phyloP scores from a whole-genome alignment of 306 rosid species.

The Vigna radiata region DNA sequence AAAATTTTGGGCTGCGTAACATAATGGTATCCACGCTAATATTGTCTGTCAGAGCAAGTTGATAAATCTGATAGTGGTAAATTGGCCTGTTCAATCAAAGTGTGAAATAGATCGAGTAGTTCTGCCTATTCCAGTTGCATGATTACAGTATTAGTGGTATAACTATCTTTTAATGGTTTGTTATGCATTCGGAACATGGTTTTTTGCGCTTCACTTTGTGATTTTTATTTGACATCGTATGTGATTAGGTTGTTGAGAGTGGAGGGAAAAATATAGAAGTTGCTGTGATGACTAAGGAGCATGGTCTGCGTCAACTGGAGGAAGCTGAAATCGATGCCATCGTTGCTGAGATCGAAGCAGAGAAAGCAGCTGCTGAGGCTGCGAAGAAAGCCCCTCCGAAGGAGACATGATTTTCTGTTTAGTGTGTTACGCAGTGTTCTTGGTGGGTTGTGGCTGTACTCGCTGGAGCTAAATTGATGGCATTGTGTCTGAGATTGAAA shows the following conservation, averaged over 20 bases:
- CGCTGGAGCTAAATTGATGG: constrained; percentile 32
- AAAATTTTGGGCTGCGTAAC: neutral
- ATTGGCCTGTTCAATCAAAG: constrained; percentile 7
- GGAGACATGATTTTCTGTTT: constrained; percentile 64
- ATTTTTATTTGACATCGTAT: constrained; percentile 28
- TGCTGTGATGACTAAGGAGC: constrained; percentile 92
- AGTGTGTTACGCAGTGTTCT: constrained; percentile 23
- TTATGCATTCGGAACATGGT: constrained; percentile 32
- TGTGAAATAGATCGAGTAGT: constrained; percentile 5
- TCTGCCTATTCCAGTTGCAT: constrained; percentile 21
- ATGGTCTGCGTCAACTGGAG: constrained; percentile 87
- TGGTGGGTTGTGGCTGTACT: constrained; percentile 23
- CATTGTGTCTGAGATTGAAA: constrained; percentile 56
- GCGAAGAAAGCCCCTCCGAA: constrained; percentile 91
- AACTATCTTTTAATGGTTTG: neutral
- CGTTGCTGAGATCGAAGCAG: constrained; percentile 93
- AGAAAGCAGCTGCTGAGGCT: constrained; percentile 98
- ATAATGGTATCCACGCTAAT: neutral
- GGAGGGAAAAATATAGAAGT: constrained; percentile 99
- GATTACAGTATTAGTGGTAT: neutral
- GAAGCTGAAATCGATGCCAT: constrained; percentile 95
- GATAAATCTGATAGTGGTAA: constrained; percentile 18
- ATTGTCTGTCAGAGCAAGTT: constrained; percentile 9
- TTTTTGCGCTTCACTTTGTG: neutral
- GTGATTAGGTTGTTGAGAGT: constrained; percentile 92